Evolutionary conservation across 1,284 basidiomycete genomes (phyloP), one percentile per base, ranked within the genome.

Genomic region (Ustilago sp.): DNA sequence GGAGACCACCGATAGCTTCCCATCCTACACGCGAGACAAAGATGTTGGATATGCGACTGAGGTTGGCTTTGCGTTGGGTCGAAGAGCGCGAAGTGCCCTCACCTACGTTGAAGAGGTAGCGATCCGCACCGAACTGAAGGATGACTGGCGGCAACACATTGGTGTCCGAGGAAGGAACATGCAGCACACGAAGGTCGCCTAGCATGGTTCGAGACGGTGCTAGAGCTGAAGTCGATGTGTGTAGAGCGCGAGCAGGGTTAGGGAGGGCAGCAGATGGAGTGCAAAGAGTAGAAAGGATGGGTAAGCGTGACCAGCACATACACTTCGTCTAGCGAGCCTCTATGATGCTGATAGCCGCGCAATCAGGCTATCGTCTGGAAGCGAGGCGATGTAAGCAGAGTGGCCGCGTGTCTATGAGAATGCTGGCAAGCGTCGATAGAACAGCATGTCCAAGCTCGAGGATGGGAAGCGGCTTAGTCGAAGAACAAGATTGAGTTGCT

Each of bases 41-140:
- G 13, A 95, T 79, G 2, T 89, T 91, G 54, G 89, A 89, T 2
- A 92, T 88, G 63, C 90, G 91, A 80, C 89, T 90, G 88, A 92
- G 90, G 51, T 90, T 90, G 41, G 89, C 87, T 68, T 88, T 88
- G 75, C 90, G 91, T 87, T 94, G 92, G 8, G 91, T 87, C 79
- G 92, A 92, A 0, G 91, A 87, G 38, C 94, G 88, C 57, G 91
- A 91, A 0, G 92, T 91, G 63, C 92, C 93, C 85, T 96, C 94
- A 6, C 93, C 91, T 2, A 89, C 91, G 86, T 95, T 95, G 88
- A 96, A 94, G 58, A 95, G 88, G 80, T 94, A 95, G 80, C 93
- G 92, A 8, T 89, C 91, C 55, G 90, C 89, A 80, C 93, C 92
- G 82, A 94, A 93, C 6, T 90, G 87, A 68, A 92, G 87, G 34